Evolutionary conservation across 2,329 filamentous ascomycete genomes (phyloP).

Genomic region (Pseudocercospora musae): DNA sequence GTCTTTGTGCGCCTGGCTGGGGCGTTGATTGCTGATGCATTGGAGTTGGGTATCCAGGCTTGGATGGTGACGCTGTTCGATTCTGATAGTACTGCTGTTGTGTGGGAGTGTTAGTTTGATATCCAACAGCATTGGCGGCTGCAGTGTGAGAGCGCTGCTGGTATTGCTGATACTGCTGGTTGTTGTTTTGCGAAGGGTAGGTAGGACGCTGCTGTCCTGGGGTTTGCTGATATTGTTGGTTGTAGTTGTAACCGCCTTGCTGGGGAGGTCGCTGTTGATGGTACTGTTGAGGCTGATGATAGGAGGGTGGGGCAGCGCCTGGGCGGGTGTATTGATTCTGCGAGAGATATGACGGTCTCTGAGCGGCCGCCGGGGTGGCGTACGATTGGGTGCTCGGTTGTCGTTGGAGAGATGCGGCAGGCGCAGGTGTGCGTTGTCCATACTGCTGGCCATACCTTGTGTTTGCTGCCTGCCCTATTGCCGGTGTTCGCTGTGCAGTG

Average conservation of each 20-base stretch:
- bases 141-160: slow-evolving; percentile 24
- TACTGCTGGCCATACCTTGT: slow-evolving; percentile 35
- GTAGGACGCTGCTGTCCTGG: slow-evolving; percentile 24
- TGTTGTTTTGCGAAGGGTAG: slow-evolving; percentile 13
- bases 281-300: slow-evolving; percentile 29
- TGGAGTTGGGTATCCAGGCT: slow-evolving; percentile 17
- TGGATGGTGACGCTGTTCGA: slow-evolving; percentile 30
- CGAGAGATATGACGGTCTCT: slow-evolving; percentile 20
- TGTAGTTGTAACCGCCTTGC: slow-evolving; percentile 24
- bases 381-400: slow-evolving; percentile 30
- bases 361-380: slow-evolving; percentile 24
- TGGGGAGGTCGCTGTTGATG: slow-evolving; percentile 22
- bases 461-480: slow-evolving; percentile 36
- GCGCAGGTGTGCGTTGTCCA: slow-evolving; percentile 24
- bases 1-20: slow-evolving; percentile 14
- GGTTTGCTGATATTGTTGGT: slow-evolving; percentile 23
- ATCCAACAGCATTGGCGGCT: slow-evolving; percentile 25
- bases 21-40: slow-evolving; percentile 13
- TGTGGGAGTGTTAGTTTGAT: slow-evolving; percentile 23
- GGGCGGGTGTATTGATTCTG: slow-evolving; percentile 31
- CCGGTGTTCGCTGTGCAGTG: slow-evolving; percentile 34
- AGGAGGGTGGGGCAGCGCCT: slow-evolving; percentile 21
- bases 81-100: slow-evolving; percentile 21
- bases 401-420: slow-evolving; percentile 28
- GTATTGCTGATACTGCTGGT: slow-evolving; percentile 24